Base-by-base conservation (phyloP, 2,329 filamentous ascomycete species). In the Alternaria atra region DNA sequence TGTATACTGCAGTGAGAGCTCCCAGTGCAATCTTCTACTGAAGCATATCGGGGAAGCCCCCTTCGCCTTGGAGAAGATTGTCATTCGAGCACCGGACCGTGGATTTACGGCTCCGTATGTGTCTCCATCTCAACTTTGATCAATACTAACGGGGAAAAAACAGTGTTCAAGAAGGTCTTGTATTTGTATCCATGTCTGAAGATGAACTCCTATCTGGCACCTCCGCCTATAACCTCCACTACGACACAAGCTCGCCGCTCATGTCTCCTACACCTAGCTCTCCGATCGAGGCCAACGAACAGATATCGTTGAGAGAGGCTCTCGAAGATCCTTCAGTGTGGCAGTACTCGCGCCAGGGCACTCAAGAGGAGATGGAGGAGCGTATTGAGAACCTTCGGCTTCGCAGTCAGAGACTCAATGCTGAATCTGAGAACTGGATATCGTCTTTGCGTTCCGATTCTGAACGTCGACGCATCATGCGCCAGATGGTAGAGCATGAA, bases 1-100 rank as follows among this genome's bases (percentile, higher is more conserved):
- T 10, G 92, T 97, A 2, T 98, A 97, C 75, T 96, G 93, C 79
- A 97, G 93, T 37, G 92, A 94, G 76, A 89, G 88, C n/a, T 91
- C 91, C 63, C 87, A 89, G 59, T 97, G 93, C 81, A 97, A 97
- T 73, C 88, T 98, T 69, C 84, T 98, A 12, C 80, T 98, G 58
- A 87, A 88, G 60, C 94, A 98, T 76, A 89, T 91, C 66, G 93
- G 91, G 44, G 89, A 89, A 37, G 90, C 91, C 2, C 87, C 91
- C 0, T 98, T 98, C 72, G 91, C 87, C 55, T 80, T 98, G 56
- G 91, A 93, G 69, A 94, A 94, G 80, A 81, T 98, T 51, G 85
- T 96, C 65, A 96, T 98, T 78, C 94, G 92, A 76, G 93, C 92
- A 9, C 94, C 94, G 0, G 88, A 89, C 64, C 81, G 86, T 43